These are phyloP conservation scores for Aquilaria yunnanensis DNA, from an alignment of 345 rosid species.

Conservation along the genomic window DNA sequence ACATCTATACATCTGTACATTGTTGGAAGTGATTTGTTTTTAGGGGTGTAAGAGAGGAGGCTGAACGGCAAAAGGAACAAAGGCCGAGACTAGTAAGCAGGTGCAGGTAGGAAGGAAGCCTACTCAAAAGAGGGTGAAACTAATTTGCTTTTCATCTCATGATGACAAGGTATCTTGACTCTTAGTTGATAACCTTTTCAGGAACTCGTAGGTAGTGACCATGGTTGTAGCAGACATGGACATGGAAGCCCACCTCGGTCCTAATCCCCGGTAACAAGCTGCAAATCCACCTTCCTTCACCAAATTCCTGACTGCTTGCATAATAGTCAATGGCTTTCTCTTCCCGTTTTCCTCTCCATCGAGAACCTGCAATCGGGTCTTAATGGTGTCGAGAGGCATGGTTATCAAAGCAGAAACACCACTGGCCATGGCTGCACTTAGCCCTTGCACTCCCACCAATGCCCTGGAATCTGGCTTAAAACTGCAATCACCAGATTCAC, in stretches of 20 bases:
- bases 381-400: constrained; percentile 92
- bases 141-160: constrained; percentile 3
- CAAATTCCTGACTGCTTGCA: constrained; percentile 69
- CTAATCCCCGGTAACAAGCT: constrained; percentile 91
- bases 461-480: constrained; percentile 62
- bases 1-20: too few species aligned
- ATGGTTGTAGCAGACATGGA: constrained; percentile 93
- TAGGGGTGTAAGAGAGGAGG: too few species aligned
- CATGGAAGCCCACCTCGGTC: constrained; percentile 93
- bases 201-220: constrained; percentile 96
- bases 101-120: too few species aligned
- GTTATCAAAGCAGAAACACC: constrained; percentile 90
- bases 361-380: constrained; percentile 87
- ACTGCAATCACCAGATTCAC: background rate
- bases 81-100: too few species aligned
- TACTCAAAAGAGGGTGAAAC: too few species aligned
- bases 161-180: constrained; percentile 44
- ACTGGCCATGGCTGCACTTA: constrained; percentile 94
- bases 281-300: constrained; percentile 88
- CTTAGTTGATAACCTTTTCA: constrained; percentile 82
- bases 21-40: too few species aligned
- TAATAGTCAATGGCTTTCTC: constrained; percentile 55
- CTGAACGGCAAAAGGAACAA: too few species aligned
- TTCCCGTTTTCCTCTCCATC: constrained; percentile 67
- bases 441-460: constrained; percentile 86